These are phyloP conservation scores for Carex littledalei DNA, from an alignment of 176 grass and related monocot genomes.

Conservation along the genomic window DNA sequence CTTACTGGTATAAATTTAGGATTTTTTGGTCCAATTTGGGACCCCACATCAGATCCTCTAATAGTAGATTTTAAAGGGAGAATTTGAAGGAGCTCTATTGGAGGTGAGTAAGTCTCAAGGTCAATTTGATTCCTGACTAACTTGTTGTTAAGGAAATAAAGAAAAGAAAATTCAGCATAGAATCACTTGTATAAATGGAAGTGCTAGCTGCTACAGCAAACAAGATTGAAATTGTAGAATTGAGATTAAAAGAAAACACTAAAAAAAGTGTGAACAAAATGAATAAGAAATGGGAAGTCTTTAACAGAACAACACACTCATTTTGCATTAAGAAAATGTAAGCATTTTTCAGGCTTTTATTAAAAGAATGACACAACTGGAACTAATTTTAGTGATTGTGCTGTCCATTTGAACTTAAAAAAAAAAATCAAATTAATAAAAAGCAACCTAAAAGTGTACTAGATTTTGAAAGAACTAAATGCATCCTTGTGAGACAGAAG, in stretches of 20 bases:
- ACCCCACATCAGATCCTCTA: slow-evolving; percentile 62
- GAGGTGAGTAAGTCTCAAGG: slow-evolving; percentile 66
- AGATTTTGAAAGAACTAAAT: not conserved
- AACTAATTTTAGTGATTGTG: not conserved
- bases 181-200: not conserved
- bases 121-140: slow-evolving; percentile 82
- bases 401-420: not conserved
- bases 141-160: not conserved
- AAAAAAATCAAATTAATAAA: not conserved
- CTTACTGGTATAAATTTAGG: slow-evolving; percentile 67
- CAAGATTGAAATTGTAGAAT: not conserved
- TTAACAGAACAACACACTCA: not conserved
- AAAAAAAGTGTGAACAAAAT: not conserved
- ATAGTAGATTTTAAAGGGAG: slow-evolving; percentile 79
- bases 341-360: not conserved
- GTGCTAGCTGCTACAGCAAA: not conserved
- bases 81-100: slow-evolving; percentile 84
- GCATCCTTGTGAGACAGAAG: not conserved
- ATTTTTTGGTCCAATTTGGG: slow-evolving; percentile 87
- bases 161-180: not conserved
- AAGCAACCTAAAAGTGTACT: not conserved
- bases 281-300: not conserved
- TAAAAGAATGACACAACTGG: not conserved
- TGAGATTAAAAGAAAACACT: not conserved
- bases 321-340: not conserved